A percentile compares a stretch with the other conserved stretches of the same genome.
Conservation (phyloP, 2,329 filamentous ascomycete genomes). For the Alternaria postmessia region DNA sequence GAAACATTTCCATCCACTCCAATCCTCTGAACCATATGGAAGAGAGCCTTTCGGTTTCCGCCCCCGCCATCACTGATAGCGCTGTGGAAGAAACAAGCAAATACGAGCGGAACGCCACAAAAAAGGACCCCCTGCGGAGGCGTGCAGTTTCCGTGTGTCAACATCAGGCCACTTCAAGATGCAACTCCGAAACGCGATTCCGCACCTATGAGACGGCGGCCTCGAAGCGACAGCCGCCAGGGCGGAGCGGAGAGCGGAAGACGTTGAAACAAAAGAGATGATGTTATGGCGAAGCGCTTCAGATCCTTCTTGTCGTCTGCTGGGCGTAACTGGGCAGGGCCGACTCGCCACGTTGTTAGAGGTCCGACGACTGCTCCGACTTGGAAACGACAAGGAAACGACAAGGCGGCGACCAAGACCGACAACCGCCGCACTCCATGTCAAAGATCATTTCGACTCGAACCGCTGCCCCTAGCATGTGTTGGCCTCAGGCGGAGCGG, state of each 20-base stretch:
- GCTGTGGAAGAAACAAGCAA: constrained; percentile 31
- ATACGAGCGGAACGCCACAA: constrained; percentile 38
- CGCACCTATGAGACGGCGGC: constrained; percentile 6
- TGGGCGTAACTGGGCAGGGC: constrained; percentile 2
- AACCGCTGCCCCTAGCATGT: neutral
- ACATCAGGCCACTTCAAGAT: constrained; percentile 22
- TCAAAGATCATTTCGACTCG: constrained; percentile 3
- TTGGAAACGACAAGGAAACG: neutral
- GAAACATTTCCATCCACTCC: neutral
- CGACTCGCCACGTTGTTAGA: constrained; percentile 5
- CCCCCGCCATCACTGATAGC: constrained; percentile 1
- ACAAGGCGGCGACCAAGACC: constrained; percentile 5
- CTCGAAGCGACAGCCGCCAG: neutral
- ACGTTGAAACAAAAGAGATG: neutral
- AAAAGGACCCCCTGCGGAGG: constrained; percentile 7
- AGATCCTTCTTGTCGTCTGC: constrained; percentile 1
- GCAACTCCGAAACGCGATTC: constrained; percentile 5
- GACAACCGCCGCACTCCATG: constrained; percentile 1
- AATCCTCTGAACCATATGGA: neutral
- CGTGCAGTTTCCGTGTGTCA: constrained; percentile 27
- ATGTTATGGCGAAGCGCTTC: neutral
- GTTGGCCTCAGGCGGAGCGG: constrained; percentile 9
- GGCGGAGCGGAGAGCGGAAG: constrained; percentile 14
- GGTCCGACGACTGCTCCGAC: neutral
- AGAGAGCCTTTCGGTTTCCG: neutral